Percentiles rank a stretch among this genome's conserved stretches.
Conservation (phyloP, 2,329 filamentous ascomycete genomes). For the Penicillium sp. region DNA sequence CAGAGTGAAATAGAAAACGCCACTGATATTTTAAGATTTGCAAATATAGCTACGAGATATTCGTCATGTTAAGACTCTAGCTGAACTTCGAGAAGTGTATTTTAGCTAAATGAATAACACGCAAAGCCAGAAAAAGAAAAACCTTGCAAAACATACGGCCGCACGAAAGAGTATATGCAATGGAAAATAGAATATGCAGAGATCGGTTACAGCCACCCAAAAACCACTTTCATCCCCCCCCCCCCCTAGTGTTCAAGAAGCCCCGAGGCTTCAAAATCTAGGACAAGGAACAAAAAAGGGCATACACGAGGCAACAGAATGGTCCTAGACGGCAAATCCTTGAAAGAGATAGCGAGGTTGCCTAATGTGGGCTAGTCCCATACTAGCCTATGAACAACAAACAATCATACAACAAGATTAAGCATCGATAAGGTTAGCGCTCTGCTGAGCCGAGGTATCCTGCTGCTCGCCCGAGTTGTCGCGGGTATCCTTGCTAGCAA, state of each 20-base stretch:
- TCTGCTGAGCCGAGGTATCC: constrained; percentile 23
- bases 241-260: not conserved
- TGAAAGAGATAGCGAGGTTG: not conserved
- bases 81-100: not conserved
- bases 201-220: not conserved
- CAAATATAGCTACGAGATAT: no score
- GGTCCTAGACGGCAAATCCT: not conserved
- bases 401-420: constrained; percentile 20
- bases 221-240: not conserved
- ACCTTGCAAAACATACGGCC: not conserved
- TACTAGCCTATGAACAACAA: not conserved
- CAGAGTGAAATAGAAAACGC: no score
- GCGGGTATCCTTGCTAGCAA: constrained; percentile 48
- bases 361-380: not conserved
- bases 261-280: not conserved
- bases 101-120: not conserved
- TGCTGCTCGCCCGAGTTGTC: constrained; percentile 38
- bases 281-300: not conserved
- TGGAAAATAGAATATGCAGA: not conserved
- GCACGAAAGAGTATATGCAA: not conserved
- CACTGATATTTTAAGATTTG: no score
- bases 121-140: not conserved
- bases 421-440: constrained; percentile 44
- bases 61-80: no score
- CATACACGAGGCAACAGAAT: not conserved